Evolutionary conservation across 495 filamentous ascomycete genomes (phyloP).

Genomic region (Bombardia bombarda): DNA sequence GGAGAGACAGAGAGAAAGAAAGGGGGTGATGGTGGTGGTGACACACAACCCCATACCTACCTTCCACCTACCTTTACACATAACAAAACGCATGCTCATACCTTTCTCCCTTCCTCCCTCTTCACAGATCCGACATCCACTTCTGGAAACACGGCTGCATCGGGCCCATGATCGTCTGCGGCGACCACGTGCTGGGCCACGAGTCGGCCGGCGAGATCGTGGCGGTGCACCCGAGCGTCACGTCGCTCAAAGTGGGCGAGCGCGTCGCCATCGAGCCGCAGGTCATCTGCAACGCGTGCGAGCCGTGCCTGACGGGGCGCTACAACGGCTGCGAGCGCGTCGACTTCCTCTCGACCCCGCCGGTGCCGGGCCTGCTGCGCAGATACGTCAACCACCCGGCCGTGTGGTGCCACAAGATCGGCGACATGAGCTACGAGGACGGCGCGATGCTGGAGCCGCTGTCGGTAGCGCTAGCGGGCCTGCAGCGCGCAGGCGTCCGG

Average conservation of each 20-base stretch:
- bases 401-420: constrained; percentile 89
- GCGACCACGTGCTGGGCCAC: constrained; percentile 84
- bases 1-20: no score
- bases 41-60: no score
- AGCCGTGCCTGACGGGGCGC: constrained; percentile 80
- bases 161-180: constrained; percentile 85
- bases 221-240: constrained; percentile 73
- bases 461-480: constrained; percentile 73
- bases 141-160: constrained; percentile 95
- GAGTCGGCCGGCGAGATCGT: constrained; percentile 82
- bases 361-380: constrained; percentile 77
- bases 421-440: constrained; percentile 79
- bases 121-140: constrained; percentile 75
- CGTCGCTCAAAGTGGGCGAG: constrained; percentile 66
- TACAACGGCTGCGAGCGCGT: constrained; percentile 90
- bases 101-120: constrained; percentile 11
- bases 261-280: constrained; percentile 88
- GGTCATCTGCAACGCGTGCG: constrained; percentile 79
- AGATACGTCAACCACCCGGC: constrained; percentile 91
- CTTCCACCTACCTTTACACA: no score
- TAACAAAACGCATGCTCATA: not conserved
- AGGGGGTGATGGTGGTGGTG: no score
- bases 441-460: constrained; percentile 84
- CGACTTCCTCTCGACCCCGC: constrained; percentile 80
- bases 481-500: constrained; percentile 68